Base-by-base conservation (phyloP, 2,329 filamentous ascomycete species). In the Ramularia collo-cygni region DNA sequence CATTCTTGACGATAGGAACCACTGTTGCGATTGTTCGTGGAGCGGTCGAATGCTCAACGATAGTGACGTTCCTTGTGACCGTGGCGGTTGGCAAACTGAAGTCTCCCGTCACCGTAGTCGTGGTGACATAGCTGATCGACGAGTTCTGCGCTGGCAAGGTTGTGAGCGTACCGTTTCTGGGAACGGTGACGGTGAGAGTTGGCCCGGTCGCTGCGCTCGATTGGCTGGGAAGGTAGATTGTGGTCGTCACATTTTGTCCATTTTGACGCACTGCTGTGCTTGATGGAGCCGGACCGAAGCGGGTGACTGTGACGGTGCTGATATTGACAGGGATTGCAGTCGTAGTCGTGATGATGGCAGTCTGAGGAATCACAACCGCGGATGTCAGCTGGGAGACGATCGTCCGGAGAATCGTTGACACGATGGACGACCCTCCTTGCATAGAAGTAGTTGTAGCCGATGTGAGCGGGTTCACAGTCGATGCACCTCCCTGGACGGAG, bases 171-270 rank as follows among this genome's bases (percentile, higher is more conserved):
- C 29, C 40, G 27, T 38, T 42, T 29, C 37, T 38, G 14, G 46
- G 38, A 3, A 43, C 28, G 4, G 43, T 48, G 21, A 46, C 37
- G 5, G 46, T 46, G 8, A 48, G 36, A 1, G 40, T 43, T 4
- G 35, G 36, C 19, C 43, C 43, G 15, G 9, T 13, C 31, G 6
- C 16, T 9, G 31, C 13, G 31, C 31, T 21, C 2, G 14, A 12
- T 13, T 16, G 14, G n/a, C 14, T 4, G 3, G 7, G 17, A 16
- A 33, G 12, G 31, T 40, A 40, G 30, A 40, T 15, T 29, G 37
- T 40, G 9, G 37, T 40, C 5, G 37, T 40, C 13, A 34, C 31
- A 9, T 32, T 10, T 16, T n/a, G 30, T 4, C 16, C 31, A 10
- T 14, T 10, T 2, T 18, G 16, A n/a, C n/a, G 17, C 9, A n/a